phyloP scores from a whole-genome alignment of 1,284 basidiomycete species.

The Kalmanozyma brasiliensis region DNA sequence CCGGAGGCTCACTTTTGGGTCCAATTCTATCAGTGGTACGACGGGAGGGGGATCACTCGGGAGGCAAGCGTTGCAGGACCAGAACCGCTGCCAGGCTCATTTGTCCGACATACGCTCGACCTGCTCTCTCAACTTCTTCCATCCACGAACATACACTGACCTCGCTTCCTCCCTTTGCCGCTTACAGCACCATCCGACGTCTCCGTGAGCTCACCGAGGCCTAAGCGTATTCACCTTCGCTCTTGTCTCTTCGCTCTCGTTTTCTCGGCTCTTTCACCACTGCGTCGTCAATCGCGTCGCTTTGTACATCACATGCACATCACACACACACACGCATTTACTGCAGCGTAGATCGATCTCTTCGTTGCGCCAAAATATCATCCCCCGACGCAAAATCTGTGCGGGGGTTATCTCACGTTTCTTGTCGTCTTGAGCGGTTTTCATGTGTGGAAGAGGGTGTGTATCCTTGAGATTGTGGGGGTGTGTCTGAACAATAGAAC shows the following conservation, averaged over 20 bases:
- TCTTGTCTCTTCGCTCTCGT: constrained; percentile 8
- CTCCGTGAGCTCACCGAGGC: constrained; percentile 68
- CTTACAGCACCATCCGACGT: constrained; percentile 67
- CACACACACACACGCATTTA: constrained; percentile 23
- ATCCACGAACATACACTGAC: constrained; percentile 10
- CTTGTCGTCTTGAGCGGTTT: not conserved
- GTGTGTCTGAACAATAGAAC: too few species aligned
- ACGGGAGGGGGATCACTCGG: too few species aligned
- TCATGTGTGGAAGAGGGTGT: too few species aligned
- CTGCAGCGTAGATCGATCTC: constrained; percentile 14
- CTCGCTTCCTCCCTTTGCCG: not conserved
- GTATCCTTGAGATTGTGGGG: too few species aligned
- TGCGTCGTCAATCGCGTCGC: constrained; percentile 26
- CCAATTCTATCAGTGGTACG: too few species aligned
- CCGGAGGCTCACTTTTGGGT: too few species aligned
- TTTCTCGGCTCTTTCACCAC: constrained; percentile 8
- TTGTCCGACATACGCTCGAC: too few species aligned
- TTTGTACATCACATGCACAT: constrained; percentile 33
- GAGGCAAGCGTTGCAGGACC: too few species aligned
- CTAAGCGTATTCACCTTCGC: constrained; percentile 36
- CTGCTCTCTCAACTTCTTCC: too few species aligned
- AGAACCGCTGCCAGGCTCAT: too few species aligned
- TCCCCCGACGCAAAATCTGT: constrained; percentile 9
- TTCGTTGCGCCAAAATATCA: constrained; percentile 20
- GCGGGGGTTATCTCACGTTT: constrained; percentile 18